These are phyloP conservation scores for Ailanthus altissimus DNA, from an alignment of 345 rosid genomes.

Conservation along the genomic window DNA sequence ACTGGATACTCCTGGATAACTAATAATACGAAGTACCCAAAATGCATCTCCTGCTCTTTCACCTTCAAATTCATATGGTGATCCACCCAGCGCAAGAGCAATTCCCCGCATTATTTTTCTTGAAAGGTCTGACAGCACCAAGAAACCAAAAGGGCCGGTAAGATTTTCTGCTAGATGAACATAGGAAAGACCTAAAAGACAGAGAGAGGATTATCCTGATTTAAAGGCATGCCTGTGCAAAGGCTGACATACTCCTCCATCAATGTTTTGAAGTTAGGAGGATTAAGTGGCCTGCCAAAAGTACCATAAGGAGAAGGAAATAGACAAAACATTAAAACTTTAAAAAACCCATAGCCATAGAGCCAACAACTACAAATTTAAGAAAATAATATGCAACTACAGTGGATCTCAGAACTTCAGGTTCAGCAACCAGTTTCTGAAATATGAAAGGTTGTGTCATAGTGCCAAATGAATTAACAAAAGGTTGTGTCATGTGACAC, in stretches of 20 bases:
- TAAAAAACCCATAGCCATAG: background rate
- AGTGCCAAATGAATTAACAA: background rate
- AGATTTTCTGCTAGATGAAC: background rate
- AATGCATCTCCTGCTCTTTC: conserved; percentile 76
- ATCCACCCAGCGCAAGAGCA: conserved; percentile 67
- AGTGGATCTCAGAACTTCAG: background rate
- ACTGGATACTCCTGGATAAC: conserved; percentile 60
- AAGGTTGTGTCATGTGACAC: background rate
- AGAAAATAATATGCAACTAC: background rate
- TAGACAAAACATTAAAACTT: background rate
- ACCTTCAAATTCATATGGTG: conserved; percentile 71
- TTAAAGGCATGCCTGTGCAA: conserved; percentile 57
- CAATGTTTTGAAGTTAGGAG: conserved; percentile 48
- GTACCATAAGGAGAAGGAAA: conserved; percentile 2
- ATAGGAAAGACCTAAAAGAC: conserved; percentile 8
- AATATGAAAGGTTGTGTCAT: background rate
- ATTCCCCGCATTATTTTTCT: conserved; percentile 77
- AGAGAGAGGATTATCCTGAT: background rate
- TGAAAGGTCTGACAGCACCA: conserved; percentile 56
- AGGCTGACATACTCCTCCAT: conserved; percentile 73
- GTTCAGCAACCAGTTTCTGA: conserved; percentile 2
- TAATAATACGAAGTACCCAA: conserved; percentile 83
- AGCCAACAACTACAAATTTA: background rate
- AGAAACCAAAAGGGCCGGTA: conserved; percentile 12
- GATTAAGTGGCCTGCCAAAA: conserved; percentile 65